These are phyloP conservation scores for Trichoderma atrobrunneum DNA, from an alignment of 2,329 filamentous ascomycete species.

Conservation along the genomic window DNA sequence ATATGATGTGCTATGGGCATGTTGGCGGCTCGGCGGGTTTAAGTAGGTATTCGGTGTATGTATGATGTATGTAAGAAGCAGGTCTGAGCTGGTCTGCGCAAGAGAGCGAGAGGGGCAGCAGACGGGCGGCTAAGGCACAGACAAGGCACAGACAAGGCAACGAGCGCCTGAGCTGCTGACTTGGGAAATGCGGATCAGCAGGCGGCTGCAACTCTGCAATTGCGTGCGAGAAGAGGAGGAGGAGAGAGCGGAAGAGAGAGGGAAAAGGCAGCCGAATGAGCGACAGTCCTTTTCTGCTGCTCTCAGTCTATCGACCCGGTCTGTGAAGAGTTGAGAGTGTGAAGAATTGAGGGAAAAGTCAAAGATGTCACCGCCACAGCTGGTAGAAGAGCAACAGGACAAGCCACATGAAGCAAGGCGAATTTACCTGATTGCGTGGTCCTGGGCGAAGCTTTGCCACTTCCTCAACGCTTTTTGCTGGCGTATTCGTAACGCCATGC, in stretches of 20 bases:
- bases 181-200: neutral
- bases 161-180: constrained; percentile 11
- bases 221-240: neutral
- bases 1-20: constrained; percentile 56
- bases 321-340: neutral
- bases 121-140: constrained; percentile 10
- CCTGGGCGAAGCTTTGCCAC: constrained; percentile 21
- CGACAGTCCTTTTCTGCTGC: neutral
- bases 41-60: neutral
- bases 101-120: constrained; percentile 12
- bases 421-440: constrained; percentile 21
- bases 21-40: constrained; percentile 4
- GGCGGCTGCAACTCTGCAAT: constrained; percentile 1
- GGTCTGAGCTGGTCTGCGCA: neutral
- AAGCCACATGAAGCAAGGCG: neutral
- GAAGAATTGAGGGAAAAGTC: neutral
- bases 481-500: constrained; percentile 12
- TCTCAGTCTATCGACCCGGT: neutral
- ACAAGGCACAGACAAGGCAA: neutral
- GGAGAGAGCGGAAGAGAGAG: neutral
- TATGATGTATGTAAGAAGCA: neutral
- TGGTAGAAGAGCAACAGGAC: neutral
- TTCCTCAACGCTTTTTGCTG: neutral
- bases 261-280: neutral
- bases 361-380: neutral